Base-by-base conservation (phyloP, 768 basidiomycete genomes). In the Suillus spraguei region DNA sequence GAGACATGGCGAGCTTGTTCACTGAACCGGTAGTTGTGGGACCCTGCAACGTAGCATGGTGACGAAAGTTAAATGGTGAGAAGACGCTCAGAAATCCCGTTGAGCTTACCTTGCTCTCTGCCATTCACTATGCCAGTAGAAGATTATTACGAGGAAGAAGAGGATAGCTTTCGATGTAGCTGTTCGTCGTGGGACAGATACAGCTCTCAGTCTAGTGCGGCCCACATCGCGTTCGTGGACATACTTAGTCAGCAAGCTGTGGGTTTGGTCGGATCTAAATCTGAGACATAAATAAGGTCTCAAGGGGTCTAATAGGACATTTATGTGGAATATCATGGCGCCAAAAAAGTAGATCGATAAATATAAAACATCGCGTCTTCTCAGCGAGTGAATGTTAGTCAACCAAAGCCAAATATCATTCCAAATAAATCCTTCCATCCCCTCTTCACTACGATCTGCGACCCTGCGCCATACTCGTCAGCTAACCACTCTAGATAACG, bases 1-100 rank as follows among this genome's bases (percentile, higher is more conserved):
- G 85, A 62, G 92, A 94, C 90, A 95, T 91, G 63, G 91, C 91
- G 47, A 90, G 73, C 73, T 89, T 90, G 75, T 84, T 87, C 36
- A 79, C 71, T 39, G 73, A 73, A 59, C 77, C 60, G 17, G 67
- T 38, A n/a, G 74, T 60, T 62, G 69, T 62, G 56, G 72, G 66
- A 17, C 65, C 70, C 74, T 73, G 60, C 11, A 60, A 53, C 3
- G 42, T 33, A 16, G 5, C 24, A 58, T 4, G 11, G 28, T 41
- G 55, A 32, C 39, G 17, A 58, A 38, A 58, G 42, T 60, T 16
- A 28, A 28, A 32, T n/a, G n/a, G 28, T 36, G 13, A 33, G 13
- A 24, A 55, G 20, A 59, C 24, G 11, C 24, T 14, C 14, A 17
- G 53, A 7, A 28, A 32, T 35, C 11, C 13, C n/a, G 33, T n/a